phyloP scores from a whole-genome alignment of 192 early-diverging fungal genomes.

The Cladochytrium replicatum region DNA sequence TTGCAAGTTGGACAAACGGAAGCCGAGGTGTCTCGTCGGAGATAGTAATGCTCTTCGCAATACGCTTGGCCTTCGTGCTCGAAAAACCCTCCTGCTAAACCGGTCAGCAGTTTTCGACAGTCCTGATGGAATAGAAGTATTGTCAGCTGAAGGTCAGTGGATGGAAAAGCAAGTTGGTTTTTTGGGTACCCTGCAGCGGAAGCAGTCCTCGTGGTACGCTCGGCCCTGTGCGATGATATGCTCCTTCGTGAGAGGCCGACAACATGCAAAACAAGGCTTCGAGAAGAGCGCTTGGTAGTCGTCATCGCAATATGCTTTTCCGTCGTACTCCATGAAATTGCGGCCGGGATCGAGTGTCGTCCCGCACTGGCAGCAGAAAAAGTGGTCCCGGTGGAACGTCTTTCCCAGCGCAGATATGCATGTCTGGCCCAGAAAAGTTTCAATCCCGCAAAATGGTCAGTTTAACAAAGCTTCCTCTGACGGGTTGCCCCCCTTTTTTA shows the following conservation, averaged over 20 bases:
- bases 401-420: slow-evolving; percentile 18
- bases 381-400: slow-evolving; percentile 27
- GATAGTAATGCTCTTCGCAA: slow-evolving; percentile 29
- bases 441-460: too few species aligned
- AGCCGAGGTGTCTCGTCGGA: slow-evolving; percentile 4
- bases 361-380: slow-evolving; percentile 32
- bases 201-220: slow-evolving; percentile 22
- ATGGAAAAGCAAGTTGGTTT: too few species aligned
- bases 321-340: slow-evolving; percentile 28
- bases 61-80: slow-evolving; percentile 15
- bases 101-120: slow-evolving; percentile 20
- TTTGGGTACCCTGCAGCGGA: slow-evolving; percentile 20
- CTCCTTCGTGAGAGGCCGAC: slow-evolving; percentile 13
- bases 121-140: slow-evolving; percentile 7
- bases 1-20: slow-evolving; percentile 23
- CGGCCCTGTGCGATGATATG: slow-evolving; percentile 5
- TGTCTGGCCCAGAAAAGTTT: too few species aligned
- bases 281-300: slow-evolving; percentile 28
- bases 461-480: too few species aligned
- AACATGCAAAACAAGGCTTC: slow-evolving; percentile 11
- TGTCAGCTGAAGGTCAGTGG: too few species aligned
- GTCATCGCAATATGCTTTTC: slow-evolving; percentile 28
- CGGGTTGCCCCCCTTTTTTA: too few species aligned
- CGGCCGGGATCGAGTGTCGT: neutral
- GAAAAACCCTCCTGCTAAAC: slow-evolving; percentile 12